Base-by-base conservation (phyloP, 805 yeast genomes). In the Cyberlindnera samutprakarnensis region DNA sequence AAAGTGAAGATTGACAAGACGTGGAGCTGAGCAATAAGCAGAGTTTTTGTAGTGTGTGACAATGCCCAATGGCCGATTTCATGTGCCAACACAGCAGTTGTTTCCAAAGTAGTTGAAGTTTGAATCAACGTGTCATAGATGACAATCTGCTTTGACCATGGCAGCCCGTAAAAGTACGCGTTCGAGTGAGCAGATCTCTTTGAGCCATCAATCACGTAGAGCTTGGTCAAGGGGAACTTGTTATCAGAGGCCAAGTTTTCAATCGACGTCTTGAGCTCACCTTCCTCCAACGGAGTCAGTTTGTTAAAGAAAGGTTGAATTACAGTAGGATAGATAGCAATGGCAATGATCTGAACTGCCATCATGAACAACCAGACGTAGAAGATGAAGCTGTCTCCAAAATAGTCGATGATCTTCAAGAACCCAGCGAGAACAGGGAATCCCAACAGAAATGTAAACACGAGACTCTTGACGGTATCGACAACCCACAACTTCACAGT, bases 41-140 rank as follows among this genome's bases (percentile, higher is more conserved):
- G 59, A 68, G 80, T 71, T 53, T 77, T 78, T n/a, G 88, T 65
- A 39, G 88, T 80, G 57, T 92, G 99, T 37, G 81, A 77, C 55
- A 82, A 69, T 48, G 80, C 78, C 99, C 99, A 92, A 57, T 92
- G 99, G 31, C 99, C 99, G 46, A 92, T 80, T 64, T 92, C 99
- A 54, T 92, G 99, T n/a, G 95, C 97, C 43, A 90, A 68, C 2
- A 92, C 95, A 32, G 97, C 96, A 32, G 87, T 85, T 25, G 87
- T 84, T 59, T 92, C 94, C 26, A 70, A 72, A 18, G 74, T 70
- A 19, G 87, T 61, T 21, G 87, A 78, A 37, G 84, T 80, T 39
- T 83, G 75, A 42, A 92, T 79, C 61, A 92, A 71, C 8, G 96
- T 92, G 49, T 92, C 99, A 54, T 68, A 92, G 27, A 92, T 70